A percentile compares a stretch with the other conserved stretches of the same genome.
These are phyloP conservation scores for Eucalyptus pauciflora DNA, from an alignment of 345 rosid genomes.

Conservation along the genomic window DNA sequence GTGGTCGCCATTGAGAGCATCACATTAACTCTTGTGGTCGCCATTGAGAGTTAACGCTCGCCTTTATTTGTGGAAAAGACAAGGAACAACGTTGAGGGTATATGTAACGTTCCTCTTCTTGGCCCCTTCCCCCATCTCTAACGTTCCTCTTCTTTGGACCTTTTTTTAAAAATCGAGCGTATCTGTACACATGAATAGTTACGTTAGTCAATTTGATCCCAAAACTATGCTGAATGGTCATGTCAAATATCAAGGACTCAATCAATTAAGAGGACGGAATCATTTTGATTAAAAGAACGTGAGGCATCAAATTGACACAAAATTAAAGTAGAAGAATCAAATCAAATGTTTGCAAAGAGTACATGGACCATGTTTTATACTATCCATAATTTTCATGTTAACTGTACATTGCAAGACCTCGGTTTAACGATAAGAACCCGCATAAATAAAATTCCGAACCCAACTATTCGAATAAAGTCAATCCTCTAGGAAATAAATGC, in stretches of 20 bases:
- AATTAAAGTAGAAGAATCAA: neutral
- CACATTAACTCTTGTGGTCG: neutral
- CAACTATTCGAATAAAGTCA: neutral
- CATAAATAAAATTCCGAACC: neutral
- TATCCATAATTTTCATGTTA: neutral
- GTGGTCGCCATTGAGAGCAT: neutral
- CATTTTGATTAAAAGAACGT: neutral
- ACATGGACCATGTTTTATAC: neutral
- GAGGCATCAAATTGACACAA: neutral
- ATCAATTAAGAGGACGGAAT: neutral
- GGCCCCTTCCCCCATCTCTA: neutral
- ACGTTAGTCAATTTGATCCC: neutral
- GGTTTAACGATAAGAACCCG: neutral
- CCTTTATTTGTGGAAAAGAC: too few relatives aligned
- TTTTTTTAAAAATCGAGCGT: neutral
- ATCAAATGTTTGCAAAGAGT: neutral
- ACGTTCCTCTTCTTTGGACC: neutral
- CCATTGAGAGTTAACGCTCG: neutral
- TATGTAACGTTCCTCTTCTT: neutral
- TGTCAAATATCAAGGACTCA: rapidly evolving
- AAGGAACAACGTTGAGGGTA: neutral
- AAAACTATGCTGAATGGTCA: neutral
- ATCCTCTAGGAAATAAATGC: neutral
- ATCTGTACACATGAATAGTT: neutral
- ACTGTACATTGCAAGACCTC: too few relatives aligned